A percentile compares a stretch with the other conserved stretches of the same genome.
Conservation (phyloP, 139 green algal genomes). For the Zygnema cylindricum region DNA sequence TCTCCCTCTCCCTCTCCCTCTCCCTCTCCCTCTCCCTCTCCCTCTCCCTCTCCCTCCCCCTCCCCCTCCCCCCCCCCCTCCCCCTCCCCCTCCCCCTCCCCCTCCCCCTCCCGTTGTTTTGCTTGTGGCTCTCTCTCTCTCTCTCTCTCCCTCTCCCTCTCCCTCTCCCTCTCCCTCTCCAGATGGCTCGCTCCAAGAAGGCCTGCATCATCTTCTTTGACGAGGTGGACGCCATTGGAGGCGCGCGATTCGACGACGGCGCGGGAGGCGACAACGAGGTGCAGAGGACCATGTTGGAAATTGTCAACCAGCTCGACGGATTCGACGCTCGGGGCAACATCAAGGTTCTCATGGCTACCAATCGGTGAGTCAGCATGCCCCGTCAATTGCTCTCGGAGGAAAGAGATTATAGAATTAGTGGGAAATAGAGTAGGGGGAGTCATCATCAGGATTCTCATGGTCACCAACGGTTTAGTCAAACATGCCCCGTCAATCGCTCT, state of each 20-base stretch:
- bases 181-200: slow-evolving; percentile 98
- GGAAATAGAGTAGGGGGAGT: too few relatives aligned
- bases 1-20: slow-evolving; percentile 15
- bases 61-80: slow-evolving; percentile 2
- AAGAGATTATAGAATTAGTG: too few relatives aligned
- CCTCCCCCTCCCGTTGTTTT: slow-evolving; percentile 12
- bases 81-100: background rate
- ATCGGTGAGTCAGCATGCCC: too few relatives aligned
- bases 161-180: slow-evolving; percentile 17
- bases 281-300: slow-evolving; percentile 99
- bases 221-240: slow-evolving; percentile 95
- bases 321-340: slow-evolving; percentile 99
- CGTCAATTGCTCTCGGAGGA: too few relatives aligned
- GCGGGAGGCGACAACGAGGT: slow-evolving; percentile 98
- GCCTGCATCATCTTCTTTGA: slow-evolving; percentile 99
- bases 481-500: too few relatives aligned
- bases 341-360: slow-evolving; percentile 85
- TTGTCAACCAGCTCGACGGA: slow-evolving; percentile 99
- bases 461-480: too few relatives aligned
- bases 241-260: slow-evolving; percentile 93
- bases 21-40: background rate
- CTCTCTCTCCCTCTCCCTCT: background rate
- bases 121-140: background rate
- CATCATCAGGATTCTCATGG: too few relatives aligned
- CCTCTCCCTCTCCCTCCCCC: background rate